Evolutionary conservation across 306 rosid genomes (phyloP).

Genomic region (Parietaria judaica): DNA sequence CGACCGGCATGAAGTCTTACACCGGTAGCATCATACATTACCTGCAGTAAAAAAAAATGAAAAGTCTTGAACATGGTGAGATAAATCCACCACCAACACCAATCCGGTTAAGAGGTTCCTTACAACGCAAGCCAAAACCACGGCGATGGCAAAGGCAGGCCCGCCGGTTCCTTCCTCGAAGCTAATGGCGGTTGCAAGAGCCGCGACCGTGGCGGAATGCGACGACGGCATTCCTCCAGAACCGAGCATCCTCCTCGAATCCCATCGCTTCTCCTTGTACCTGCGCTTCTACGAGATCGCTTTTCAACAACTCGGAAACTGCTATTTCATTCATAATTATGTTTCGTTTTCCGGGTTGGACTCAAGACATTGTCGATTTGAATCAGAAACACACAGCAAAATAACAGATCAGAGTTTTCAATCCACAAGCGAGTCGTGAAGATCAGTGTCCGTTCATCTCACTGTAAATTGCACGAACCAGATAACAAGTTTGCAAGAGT

Average conservation of each 20-base stretch:
- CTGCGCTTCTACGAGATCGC: slow-evolving; percentile 23
- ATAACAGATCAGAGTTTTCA: too few species aligned
- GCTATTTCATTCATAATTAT: background rate
- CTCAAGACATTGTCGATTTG: too few species aligned
- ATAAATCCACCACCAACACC: too few species aligned
- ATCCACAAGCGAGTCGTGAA: too few species aligned
- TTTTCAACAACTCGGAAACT: background rate
- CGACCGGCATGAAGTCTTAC: slow-evolving; percentile 48
- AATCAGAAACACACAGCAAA: too few species aligned
- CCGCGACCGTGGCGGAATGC: slow-evolving; percentile 38
- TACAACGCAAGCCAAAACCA: slow-evolving; percentile 47
- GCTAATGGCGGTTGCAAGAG: slow-evolving; percentile 33
- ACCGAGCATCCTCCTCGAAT: slow-evolving; percentile 43
- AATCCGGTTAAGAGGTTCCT: slow-evolving; percentile 9
- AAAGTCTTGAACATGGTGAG: background rate
- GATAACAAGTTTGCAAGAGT: too few species aligned
- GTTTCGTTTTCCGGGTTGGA: too few species aligned
- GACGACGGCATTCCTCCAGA: slow-evolving; percentile 53
- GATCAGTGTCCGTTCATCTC: too few species aligned
- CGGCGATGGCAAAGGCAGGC: slow-evolving; percentile 38
- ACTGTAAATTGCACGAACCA: too few species aligned
- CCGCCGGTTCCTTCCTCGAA: slow-evolving; percentile 37
- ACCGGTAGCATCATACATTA: slow-evolving; percentile 49
- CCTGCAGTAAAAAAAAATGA: slow-evolving; percentile 20
- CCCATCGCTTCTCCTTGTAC: slow-evolving; percentile 49